Evolutionary conservation across 305 asterid species (phyloP), one percentile per base, ranked within the genome.

Genomic region (Salvia sclarea): DNA sequence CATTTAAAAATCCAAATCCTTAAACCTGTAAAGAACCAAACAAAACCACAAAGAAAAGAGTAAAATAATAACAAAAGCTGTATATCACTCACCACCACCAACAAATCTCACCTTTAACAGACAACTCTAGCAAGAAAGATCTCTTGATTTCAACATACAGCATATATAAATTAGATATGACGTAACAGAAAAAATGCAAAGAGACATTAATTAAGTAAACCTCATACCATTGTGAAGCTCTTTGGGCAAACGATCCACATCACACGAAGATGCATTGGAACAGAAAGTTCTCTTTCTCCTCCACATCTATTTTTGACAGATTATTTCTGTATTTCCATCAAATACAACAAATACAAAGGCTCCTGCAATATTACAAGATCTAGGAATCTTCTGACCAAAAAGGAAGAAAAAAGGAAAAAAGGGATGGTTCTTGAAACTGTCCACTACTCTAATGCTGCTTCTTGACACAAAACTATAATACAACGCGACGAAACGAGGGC

Each of bases 331-430:
- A 81, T 80, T 78, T 65, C 82, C 82, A 82, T 75, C 87, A 75
- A 80, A 88, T 90, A 88, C 97, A 89, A 87, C 91, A 84, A 85
- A 82, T 68, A 82, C 84, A 82, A 80, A 64, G 79, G 77, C 85
- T 75, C 78, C 87, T 73, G 82, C 85, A 74, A 82, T 73, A 82
- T 76, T 80, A 84, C 87, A 86, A 68, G 76, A 78, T 82, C 88
- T 80, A 86, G 66, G 66, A 75, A 48, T 69, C 81, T 74, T 72
- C 80, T 70, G 57, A 75, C 71, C 71, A 77, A 82, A 86, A 69
- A 73, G 37, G 35, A 35, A 49, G 6, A 2, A 25, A 57, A 44
- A 57, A 57, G 2, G 3, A 21, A 22, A 71, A 82, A 84, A 83
- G 69, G 72, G 76, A 57, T 58, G 69, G 69, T 71, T 45, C 55